Conservation (phyloP, 768 basidiomycete species). For the Hortiboletus flavorubellus region DNA sequence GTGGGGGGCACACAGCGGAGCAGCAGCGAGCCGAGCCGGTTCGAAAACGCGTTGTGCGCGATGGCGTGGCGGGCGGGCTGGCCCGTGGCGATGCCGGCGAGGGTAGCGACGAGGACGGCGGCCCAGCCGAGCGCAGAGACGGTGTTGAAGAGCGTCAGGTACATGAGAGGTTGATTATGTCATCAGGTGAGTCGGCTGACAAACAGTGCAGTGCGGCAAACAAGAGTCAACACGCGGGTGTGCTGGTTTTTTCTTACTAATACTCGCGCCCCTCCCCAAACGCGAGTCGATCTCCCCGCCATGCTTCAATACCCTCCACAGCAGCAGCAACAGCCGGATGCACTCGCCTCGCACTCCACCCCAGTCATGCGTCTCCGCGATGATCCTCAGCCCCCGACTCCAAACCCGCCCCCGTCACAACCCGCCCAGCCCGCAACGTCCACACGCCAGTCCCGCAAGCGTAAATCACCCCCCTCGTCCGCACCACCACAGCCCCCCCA, state of each 20-base stretch:
- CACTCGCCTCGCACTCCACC: background rate
- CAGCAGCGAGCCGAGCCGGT: conserved; percentile 31
- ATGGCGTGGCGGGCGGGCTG: conserved; percentile 28
- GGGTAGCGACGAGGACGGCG: conserved; percentile 57
- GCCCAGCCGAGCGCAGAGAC: conserved; percentile 74
- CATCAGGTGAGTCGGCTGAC: conserved; percentile 7
- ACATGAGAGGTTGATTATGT: conserved; percentile 32
- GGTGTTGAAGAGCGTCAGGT: conserved; percentile 78
- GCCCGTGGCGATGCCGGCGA: conserved; percentile 39
- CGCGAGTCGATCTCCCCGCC: conserved; percentile 25
- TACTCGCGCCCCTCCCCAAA: conserved; percentile 35
- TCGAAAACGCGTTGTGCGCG: conserved; percentile 36
- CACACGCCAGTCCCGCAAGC: conserved; percentile 47
- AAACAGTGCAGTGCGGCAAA: conserved; percentile 12
- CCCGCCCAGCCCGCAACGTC: conserved; percentile 2
- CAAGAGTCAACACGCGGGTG: conserved; percentile 18
- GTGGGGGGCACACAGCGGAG: conserved; percentile 41
- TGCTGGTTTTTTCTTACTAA: conserved; percentile 34
- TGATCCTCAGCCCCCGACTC: conserved; percentile 35
- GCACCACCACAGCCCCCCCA: conserved; percentile 19
- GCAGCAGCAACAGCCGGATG: conserved; percentile 16
- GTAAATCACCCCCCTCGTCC: conserved; percentile 60
- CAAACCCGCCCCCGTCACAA: conserved; percentile 14
- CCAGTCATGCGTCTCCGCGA: conserved; percentile 61
- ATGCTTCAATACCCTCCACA: conserved; percentile 30